phyloP scores from a whole-genome alignment of 2,329 filamentous ascomycete species.

The Zalaria sp. region DNA sequence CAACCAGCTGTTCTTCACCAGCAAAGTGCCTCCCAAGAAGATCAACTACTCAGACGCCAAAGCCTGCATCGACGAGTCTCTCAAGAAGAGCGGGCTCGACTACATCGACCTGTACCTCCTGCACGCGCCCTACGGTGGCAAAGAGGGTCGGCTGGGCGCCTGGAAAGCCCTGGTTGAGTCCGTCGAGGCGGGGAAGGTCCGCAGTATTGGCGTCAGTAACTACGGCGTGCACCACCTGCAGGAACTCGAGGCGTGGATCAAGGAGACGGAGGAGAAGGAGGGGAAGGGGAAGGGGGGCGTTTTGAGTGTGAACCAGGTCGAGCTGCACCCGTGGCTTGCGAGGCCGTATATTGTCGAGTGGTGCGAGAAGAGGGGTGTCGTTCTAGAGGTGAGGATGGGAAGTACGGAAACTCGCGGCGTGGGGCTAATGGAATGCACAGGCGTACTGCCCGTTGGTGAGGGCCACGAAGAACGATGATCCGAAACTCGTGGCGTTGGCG shows the following conservation, averaged over 20 bases:
- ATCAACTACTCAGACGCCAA: conserved; percentile 52
- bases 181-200: conserved; percentile 35
- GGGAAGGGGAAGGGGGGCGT: conserved; percentile 51
- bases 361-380: conserved; percentile 43
- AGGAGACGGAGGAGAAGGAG: conserved; percentile 49
- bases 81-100: conserved; percentile 41
- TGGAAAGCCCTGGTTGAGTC: conserved; percentile 42
- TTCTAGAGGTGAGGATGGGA: conserved; percentile 23
- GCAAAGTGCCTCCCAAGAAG: conserved; percentile 37
- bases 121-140: conserved; percentile 40
- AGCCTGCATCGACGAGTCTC: conserved; percentile 47
- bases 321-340: conserved; percentile 79
- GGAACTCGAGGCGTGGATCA: conserved; percentile 38
- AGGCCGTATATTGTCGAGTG: conserved; percentile 68
- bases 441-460: conserved; percentile 34
- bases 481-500: conserved; percentile 33
- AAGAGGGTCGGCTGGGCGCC: conserved; percentile 32
- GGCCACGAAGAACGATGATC: conserved; percentile 36
- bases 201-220: conserved; percentile 40
- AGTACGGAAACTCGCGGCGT: not conserved
- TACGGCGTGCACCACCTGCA: conserved; percentile 42
- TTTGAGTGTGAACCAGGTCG: conserved; percentile 74
- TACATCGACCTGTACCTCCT: conserved; percentile 35
- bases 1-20: conserved; percentile 47
- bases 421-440: conserved; percentile 5